phyloP scores from a whole-genome alignment of 257 asterid species.

The Jacaranda mimosifolia region DNA sequence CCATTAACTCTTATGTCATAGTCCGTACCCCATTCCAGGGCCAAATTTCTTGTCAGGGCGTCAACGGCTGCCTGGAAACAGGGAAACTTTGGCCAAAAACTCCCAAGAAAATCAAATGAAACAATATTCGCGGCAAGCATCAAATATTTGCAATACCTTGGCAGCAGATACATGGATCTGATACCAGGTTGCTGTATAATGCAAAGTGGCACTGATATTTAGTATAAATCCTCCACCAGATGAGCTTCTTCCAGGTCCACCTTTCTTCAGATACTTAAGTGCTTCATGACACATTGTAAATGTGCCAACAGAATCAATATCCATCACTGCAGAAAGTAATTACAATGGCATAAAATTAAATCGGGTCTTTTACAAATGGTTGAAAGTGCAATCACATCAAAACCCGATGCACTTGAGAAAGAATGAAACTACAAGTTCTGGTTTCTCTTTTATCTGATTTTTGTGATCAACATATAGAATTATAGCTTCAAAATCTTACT shows the following conservation, averaged over 20 bases:
- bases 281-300: constrained; percentile 94
- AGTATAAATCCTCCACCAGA: constrained; percentile 79
- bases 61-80: constrained; percentile 83
- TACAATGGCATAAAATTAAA: constrained; percentile 13
- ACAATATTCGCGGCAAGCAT: constrained; percentile 12
- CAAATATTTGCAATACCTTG: constrained; percentile 60
- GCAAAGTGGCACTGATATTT: constrained; percentile 91
- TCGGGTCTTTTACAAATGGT: constrained; percentile 13
- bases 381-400: background rate
- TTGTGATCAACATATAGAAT: too few relatives aligned
- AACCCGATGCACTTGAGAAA: background rate
- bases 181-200: constrained; percentile 92
- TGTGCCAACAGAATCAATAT: constrained; percentile 95
- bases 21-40: constrained; percentile 94
- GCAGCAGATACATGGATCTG: constrained; percentile 95
- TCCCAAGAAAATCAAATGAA: background rate
- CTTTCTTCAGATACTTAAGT: constrained; percentile 72
- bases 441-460: too few relatives aligned
- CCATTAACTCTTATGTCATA: constrained; percentile 87
- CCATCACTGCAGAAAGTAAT: constrained; percentile 63
- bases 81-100: constrained; percentile 8
- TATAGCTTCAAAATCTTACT: too few relatives aligned
- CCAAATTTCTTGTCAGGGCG: constrained; percentile 80
- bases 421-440: too few relatives aligned
- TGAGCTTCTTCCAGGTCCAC: constrained; percentile 62